These are phyloP conservation scores for Phytophthora cryptogea DNA, from an alignment of 352 stramenopile species.

Conservation along the genomic window DNA sequence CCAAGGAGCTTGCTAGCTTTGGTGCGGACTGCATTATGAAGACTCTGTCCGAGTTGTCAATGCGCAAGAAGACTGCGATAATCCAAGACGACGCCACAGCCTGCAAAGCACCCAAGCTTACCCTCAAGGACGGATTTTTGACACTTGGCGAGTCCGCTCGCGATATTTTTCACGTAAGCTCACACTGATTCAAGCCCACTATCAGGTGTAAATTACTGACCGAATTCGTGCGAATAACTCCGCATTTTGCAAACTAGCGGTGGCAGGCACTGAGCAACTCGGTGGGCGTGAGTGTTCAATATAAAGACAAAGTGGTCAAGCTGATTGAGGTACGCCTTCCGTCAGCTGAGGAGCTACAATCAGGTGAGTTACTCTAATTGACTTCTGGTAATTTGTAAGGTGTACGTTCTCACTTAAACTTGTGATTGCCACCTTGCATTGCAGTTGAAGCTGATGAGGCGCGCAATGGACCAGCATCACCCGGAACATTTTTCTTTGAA, in stretches of 20 bases:
- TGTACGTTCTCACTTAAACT: not conserved
- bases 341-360: constrained; percentile 41
- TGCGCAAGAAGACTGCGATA: constrained; percentile 48
- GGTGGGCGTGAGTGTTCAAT: constrained; percentile 69
- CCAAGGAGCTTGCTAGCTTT: constrained; percentile 50
- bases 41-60: constrained; percentile 54
- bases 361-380: constrained; percentile 28
- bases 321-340: constrained; percentile 64
- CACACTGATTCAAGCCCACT: not conserved
- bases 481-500: constrained; percentile 77
- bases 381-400: not conserved
- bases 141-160: constrained; percentile 51
- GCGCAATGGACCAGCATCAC: constrained; percentile 8
- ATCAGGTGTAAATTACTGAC: not conserved
- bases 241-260: constrained; percentile 32
- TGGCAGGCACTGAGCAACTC: constrained; percentile 83
- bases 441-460: constrained; percentile 32
- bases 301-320: constrained; percentile 71
- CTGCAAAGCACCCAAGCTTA: constrained; percentile 75
- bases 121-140: constrained; percentile 59
- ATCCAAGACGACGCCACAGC: constrained; percentile 61
- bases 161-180: constrained; percentile 61
- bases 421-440: not conserved
- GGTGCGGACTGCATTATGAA: constrained; percentile 75
- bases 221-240: not conserved